Evolutionary conservation across 2,329 filamentous ascomycete species (phyloP), one percentile per base, ranked within the genome.

Genomic region (Curvularia hawaiiensis): DNA sequence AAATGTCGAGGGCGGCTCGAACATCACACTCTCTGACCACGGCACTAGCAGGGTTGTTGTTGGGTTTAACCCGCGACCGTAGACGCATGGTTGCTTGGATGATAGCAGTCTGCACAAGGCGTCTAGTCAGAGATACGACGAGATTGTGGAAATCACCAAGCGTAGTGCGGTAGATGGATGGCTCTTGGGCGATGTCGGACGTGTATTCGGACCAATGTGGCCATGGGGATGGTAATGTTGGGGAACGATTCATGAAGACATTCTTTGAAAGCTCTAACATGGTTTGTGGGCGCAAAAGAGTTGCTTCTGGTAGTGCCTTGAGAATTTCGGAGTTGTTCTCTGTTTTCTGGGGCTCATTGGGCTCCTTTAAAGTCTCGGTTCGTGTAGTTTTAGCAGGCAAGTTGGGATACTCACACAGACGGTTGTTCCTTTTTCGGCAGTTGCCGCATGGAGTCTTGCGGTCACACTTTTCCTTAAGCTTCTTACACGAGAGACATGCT

Each of bases 141-240:
- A 97, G 75, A 9, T 84, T 84, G 67, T 92, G 83, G 44, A 97
- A 88, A 65, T 95, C 91, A 5, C 85, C 82, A n/a, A 96, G 82
- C 0, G 90, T 87, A 1, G 90, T 92, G 7, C 87, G 84, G 64
- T 89, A 87, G 22, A 97, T 85, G 0, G 89, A 86, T 0, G 92
- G 92, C 3, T 79, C 79, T 54, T 52, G 49, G 8, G 66, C 61
- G 20, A 67, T 53, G 9, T 70, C 69, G 1, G 67, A 67, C 4
- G 52, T 60, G 22, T 68, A 67, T 33, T 66, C 62, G 9, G 64
- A 65, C 79, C 79, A 67, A 43, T 75, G 70, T 12, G 64, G 64
- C 64, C 65, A 72, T 4, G 65, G 70, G 56, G 70, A 70, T 10
- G 66, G 52, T 14, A 69, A 50, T 12, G 56, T 62, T 14, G 66